Base-by-base conservation (phyloP, 176 grass and related monocot genomes). In the Pontederia paniculata region DNA sequence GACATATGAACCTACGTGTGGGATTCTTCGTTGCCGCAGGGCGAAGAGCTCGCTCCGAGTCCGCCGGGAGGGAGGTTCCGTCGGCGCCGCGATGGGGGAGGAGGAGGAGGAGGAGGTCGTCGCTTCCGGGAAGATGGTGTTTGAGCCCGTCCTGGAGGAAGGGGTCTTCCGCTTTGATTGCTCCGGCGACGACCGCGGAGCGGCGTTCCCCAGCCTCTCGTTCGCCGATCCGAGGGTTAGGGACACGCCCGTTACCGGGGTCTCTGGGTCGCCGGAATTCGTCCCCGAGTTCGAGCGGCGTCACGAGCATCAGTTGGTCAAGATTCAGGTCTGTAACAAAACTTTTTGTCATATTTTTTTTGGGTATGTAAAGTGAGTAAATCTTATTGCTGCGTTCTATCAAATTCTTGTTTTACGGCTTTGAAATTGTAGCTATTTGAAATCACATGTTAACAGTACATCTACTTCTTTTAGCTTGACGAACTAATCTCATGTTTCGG, bases 81-180 rank as follows among this genome's bases (percentile, higher is more conserved):
- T 47, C 9, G 17, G 21, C 46, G 55, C 73, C 44, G 60, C 23
- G 13, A 55, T 67, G 46, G 71, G 55, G 50, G 11, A 14, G n/a
- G 25, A 5, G 19, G 52, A 48, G 45, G 45, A n/a, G 12, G 58
- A 60, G 12, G 8, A 16, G 12, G 0, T 0, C 19, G 18, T 9
- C 4, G 43, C 54, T 2, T 48, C 22, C n/a, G 74, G 52, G 62
- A 43, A 69, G 45, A 83, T 83, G 90, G 63, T 42, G 22, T 96
- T 83, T 62, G 1, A 31, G 54, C 85, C 68, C 19, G 67, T 89
- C 23, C 73, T 96, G 10, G 85, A 83, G 74, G 76, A 78, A 9
- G 85, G 85, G 5, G 82, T 96, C 41, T 96, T 89, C 76, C 75
- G 90, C 21, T 95, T 86, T 70, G 90, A 95, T 76, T 78, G 79